Percentiles rank a stretch among this genome's conserved stretches.
Conservation (phyloP, 306 rosid genomes). For the Cotoneaster glaucophyllus region DNA sequence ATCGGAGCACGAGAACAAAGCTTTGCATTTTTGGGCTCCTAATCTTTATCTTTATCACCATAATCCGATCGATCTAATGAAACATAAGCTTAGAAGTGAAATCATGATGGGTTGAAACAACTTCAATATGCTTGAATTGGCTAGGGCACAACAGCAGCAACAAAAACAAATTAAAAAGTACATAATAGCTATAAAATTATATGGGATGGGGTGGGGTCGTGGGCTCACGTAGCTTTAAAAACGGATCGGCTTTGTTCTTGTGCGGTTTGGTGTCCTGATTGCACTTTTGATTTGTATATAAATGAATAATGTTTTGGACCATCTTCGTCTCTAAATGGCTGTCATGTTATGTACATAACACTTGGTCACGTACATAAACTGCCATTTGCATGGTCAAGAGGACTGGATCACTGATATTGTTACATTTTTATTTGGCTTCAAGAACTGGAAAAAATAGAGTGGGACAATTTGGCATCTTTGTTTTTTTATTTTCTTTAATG, state of each 20-base stretch:
- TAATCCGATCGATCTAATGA: background rate
- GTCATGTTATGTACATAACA: background rate
- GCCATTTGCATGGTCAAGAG: background rate
- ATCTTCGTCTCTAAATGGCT: background rate
- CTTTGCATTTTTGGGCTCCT: too few species aligned
- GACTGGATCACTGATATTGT: background rate
- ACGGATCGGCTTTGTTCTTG: background rate
- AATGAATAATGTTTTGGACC: too few species aligned
- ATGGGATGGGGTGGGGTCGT: background rate
- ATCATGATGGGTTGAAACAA: background rate
- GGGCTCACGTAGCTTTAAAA: constrained; percentile 7
- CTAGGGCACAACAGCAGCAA: background rate
- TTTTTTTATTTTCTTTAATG: too few species aligned
- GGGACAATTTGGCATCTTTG: too few species aligned
- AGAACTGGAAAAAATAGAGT: too few species aligned
- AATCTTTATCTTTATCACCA: too few species aligned
- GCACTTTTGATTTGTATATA: background rate
- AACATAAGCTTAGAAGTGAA: background rate
- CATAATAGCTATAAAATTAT: background rate
- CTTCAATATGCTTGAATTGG: background rate
- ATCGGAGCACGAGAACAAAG: too few species aligned
- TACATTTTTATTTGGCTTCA: background rate
- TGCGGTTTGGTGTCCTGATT: background rate
- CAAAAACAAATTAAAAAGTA: background rate
- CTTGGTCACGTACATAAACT: constrained; percentile 4